Base-by-base conservation (phyloP, 2,329 filamentous ascomycete genomes). In the Plectosphaerella plurivora region DNA sequence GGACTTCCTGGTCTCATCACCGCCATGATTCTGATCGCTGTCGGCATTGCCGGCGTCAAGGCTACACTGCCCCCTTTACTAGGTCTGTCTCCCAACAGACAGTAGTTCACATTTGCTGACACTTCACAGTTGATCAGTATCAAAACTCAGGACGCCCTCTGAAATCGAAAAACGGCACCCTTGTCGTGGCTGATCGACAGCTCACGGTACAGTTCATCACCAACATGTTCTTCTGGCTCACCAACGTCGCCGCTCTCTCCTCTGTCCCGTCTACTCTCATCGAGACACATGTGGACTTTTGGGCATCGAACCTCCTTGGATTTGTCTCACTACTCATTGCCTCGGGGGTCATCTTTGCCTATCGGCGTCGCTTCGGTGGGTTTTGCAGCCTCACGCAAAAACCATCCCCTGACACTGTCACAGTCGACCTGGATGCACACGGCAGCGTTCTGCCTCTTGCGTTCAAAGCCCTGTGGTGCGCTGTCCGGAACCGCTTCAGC, bases 211-310 rank as follows among this genome's bases (percentile, higher is more conserved):
- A 82, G 57, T 74, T 77, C 37, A 76, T 84, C 47, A 84, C 82
- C 70, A 83, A 77, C 75, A 77, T 84, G 57, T 87, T 85, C 69
- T 86, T 86, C 68, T 71, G 59, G 59, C 59, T 80, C 65, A 86
- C 86, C 57, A 87, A 87, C 65, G 60, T 87, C 39, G 83, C 82
- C 12, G 81, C 81, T 2, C 67, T 88, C 2, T 83, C 78, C 0
- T 70, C 78, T 35, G 74, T 87, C 51, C 78, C 79, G 1, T 84
- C 81, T 2, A 79, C 82, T 0, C 80, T 79, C 61, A 73, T 87
- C 65, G 84, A 87, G 65, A 65, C 74, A 33, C 72, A 81, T 52
- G 64, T 80, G 49, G 79, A 77, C n/a, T 87, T 65, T 33, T 85
- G 82, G 73, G 73, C 74, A 0, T 82, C 80, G 1, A 87, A 78